Evolutionary conservation across 176 grass and related monocot species (phyloP).

Genomic region (Avena eriantha): DNA sequence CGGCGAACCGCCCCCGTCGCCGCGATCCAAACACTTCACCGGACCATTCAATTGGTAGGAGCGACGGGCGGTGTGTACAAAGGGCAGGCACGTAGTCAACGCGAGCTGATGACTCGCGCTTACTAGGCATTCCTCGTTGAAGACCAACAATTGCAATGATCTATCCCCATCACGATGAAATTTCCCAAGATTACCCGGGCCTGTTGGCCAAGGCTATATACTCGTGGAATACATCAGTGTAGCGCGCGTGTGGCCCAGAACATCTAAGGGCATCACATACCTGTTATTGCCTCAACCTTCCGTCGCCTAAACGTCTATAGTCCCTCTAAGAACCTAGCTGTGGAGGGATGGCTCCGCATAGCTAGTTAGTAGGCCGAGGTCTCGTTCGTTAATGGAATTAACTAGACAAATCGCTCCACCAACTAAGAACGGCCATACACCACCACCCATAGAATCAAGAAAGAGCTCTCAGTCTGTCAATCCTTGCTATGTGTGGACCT

Average conservation of each 20-base stretch:
- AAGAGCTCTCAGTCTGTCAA: constrained; percentile 50
- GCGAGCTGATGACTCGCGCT: constrained; percentile 45
- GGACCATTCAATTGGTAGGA: not conserved
- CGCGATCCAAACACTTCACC: constrained; percentile 30
- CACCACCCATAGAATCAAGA: constrained; percentile 67
- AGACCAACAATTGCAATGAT: constrained; percentile 72
- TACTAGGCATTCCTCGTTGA: constrained; percentile 73
- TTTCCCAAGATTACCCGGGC: constrained; percentile 72
- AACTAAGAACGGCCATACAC: constrained; percentile 57
- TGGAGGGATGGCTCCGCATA: not conserved
- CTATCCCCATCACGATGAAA: constrained; percentile 71
- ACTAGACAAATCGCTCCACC: constrained; percentile 69
- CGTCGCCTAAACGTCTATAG: constrained; percentile 76
- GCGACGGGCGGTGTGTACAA: not conserved
- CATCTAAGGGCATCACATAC: constrained; percentile 83
- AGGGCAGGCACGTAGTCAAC: not conserved
- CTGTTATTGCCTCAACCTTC: constrained; percentile 84
- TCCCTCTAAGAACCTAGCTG: constrained; percentile 94
- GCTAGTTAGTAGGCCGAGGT: constrained; percentile 63
- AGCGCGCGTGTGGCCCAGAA: constrained; percentile 66
- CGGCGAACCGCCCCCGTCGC: not conserved
- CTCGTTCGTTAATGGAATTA: constrained; percentile 75
- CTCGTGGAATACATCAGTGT: constrained; percentile 81
- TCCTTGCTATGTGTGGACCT: no score
- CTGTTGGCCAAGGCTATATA: constrained; percentile 72